Percentiles rank a stretch among this genome's conserved stretches.
Conservation (phyloP, 2,329 filamentous ascomycete species). For the Gliomastix tumulicola region DNA sequence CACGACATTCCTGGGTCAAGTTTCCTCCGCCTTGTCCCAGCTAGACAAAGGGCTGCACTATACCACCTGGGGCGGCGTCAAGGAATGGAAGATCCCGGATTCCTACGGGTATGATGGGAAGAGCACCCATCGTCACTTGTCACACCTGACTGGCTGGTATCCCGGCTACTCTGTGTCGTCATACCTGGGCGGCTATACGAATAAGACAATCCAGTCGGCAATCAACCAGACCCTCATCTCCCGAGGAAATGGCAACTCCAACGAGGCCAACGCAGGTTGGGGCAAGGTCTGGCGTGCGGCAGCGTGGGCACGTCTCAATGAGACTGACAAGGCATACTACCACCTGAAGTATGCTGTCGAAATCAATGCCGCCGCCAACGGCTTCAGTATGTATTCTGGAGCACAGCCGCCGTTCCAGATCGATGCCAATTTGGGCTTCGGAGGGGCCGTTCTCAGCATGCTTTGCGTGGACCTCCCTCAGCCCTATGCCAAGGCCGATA, state of each 20-base stretch:
- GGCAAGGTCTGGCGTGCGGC: constrained; percentile 51
- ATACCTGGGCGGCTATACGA: constrained; percentile 25
- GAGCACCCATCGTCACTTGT: constrained; percentile 33
- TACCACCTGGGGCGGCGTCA: constrained; percentile 19
- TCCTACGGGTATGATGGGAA: constrained; percentile 16
- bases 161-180: constrained; percentile 43
- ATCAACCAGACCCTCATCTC: constrained; percentile 35
- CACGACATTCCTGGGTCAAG: constrained; percentile 17
- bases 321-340: constrained; percentile 39
- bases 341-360: constrained; percentile 39
- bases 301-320: constrained; percentile 48
- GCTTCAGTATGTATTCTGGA: constrained; percentile 42
- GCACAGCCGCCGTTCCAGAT: constrained; percentile 45
- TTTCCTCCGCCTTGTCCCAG: constrained; percentile 21
- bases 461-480: constrained; percentile 39
- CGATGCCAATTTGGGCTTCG: constrained; percentile 49
- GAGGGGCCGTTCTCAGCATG: constrained; percentile 42
- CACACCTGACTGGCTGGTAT: constrained; percentile 48
- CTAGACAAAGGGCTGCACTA: constrained; percentile 23
- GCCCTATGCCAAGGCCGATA: constrained; percentile 7
- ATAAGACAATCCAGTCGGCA: constrained; percentile 34
- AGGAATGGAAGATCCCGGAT: constrained; percentile 26
- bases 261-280: constrained; percentile 48
- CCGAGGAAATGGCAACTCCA: constrained; percentile 35
- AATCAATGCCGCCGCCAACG: constrained; percentile 41